Percentiles rank a stretch among this genome's conserved stretches.
Conservation (phyloP, 164 flowering plant species). For the Umbellularia californica region DNA sequence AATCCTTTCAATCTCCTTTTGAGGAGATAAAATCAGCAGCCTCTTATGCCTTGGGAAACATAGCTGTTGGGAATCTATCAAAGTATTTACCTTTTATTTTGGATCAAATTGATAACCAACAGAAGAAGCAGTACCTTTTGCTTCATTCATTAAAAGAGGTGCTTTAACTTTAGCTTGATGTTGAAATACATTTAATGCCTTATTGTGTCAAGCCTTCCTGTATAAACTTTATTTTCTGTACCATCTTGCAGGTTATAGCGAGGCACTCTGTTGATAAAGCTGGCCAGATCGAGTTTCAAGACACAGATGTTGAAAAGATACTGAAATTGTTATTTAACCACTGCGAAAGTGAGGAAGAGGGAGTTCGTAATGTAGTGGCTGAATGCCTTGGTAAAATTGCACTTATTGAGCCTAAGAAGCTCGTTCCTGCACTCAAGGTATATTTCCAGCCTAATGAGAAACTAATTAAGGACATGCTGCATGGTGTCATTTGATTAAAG, state of each 20-base stretch:
- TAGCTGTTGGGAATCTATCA: conserved; percentile 93
- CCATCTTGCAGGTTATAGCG: conserved; percentile 80
- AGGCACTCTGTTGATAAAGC: conserved; percentile 90
- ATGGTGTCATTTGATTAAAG: not conserved
- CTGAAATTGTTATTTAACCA: conserved; percentile 86
- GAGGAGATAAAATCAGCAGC: conserved; percentile 99
- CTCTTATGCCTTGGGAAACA: conserved; percentile 98
- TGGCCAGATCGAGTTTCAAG: conserved; percentile 66
- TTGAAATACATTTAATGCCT: not conserved
- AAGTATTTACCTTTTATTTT: conserved; percentile 90
- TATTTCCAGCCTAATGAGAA: not conserved
- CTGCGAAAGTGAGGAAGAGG: conserved; percentile 99
- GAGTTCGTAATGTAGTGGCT: conserved; percentile 98
- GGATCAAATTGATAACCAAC: conserved; percentile 99
- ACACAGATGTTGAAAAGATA: conserved; percentile 88
- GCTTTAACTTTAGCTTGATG: conserved; percentile 5
- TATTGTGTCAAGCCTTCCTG: not conserved
- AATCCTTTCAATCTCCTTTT: conserved; percentile 95
- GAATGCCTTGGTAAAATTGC: conserved; percentile 99
- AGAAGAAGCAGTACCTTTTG: conserved; percentile 89
- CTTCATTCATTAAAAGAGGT: conserved; percentile 99
- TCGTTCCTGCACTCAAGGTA: conserved; percentile 99
- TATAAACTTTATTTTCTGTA: not conserved
- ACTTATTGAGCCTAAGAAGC: conserved; percentile 85
- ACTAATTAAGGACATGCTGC: not conserved